Conservation (phyloP, 306 rosid genomes). For the Prunus salicina region DNA sequence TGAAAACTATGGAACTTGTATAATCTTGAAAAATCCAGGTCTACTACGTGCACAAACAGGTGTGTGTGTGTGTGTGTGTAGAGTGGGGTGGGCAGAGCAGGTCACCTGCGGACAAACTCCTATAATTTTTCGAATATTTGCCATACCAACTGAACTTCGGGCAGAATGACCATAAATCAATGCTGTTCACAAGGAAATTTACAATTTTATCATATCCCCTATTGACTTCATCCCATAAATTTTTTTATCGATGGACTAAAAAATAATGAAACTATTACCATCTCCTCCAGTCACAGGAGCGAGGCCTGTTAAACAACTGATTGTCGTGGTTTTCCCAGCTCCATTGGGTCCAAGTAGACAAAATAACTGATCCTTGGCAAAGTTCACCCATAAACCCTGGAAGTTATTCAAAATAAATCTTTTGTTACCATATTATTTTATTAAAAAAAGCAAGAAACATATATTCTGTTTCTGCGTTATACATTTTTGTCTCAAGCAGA, state of each 20-base stretch:
- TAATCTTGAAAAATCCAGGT: neutral
- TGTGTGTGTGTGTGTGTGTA: neutral
- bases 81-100: neutral
- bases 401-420: conserved; percentile 17
- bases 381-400: conserved; percentile 90
- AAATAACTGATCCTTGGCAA: conserved; percentile 78
- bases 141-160: conserved; percentile 66
- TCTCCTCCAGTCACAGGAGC: conserved; percentile 81
- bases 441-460: neutral
- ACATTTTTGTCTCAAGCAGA: neutral
- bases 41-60: neutral
- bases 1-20: neutral
- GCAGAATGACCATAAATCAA: conserved; percentile 69
- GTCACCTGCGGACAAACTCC: conserved; percentile 97
- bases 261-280: conserved; percentile 45
- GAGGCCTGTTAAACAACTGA: conserved; percentile 88
- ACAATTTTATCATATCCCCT: neutral
- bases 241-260: neutral
- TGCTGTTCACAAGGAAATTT: conserved; percentile 45
- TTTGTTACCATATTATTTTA: neutral
- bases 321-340: conserved; percentile 88
- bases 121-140: conserved; percentile 65
- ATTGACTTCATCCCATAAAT: neutral
- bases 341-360: conserved; percentile 95
- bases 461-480: neutral